Conservation (phyloP, 352 stramenopile species). For the Phytophthora lateralis region DNA sequence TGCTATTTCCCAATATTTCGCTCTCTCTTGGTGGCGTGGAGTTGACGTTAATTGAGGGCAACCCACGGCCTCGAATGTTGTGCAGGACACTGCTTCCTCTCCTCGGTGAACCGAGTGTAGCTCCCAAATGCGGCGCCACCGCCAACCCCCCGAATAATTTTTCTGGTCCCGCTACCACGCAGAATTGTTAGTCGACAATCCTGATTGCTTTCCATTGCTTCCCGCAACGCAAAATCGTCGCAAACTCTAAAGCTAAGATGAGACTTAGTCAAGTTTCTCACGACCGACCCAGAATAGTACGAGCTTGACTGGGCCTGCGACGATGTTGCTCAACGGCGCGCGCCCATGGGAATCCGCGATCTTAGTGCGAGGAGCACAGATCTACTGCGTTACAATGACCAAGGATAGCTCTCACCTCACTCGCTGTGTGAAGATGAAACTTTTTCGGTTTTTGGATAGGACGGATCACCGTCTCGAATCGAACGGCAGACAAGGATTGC, state of each 20-base stretch:
- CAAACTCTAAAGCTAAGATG: not conserved
- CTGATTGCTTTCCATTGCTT: slow-evolving; percentile 3
- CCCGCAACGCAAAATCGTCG: not conserved
- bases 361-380: not conserved
- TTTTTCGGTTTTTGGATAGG: not conserved
- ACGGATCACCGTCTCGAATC: not conserved
- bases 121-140: slow-evolving; percentile 19
- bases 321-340: not conserved
- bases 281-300: slow-evolving; percentile 4
- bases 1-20: not conserved
- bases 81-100: slow-evolving; percentile 28
- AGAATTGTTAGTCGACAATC: not conserved
- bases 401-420: not conserved
- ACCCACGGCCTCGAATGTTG: slow-evolving; percentile 16
- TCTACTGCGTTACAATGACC: not conserved
- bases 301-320: not conserved
- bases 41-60: not conserved
- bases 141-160: slow-evolving; percentile 19
- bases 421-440: not conserved
- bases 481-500: no score
- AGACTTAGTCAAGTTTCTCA: slow-evolving; percentile 10
- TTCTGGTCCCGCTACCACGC: slow-evolving; percentile 1
- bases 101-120: not conserved
- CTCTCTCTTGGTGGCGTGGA: not conserved
- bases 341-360: not conserved